A percentile compares a stretch with the other conserved stretches of the same genome.
Conservation (phyloP, 148 eudicot species). For the Dysphania ambrosioides region DNA sequence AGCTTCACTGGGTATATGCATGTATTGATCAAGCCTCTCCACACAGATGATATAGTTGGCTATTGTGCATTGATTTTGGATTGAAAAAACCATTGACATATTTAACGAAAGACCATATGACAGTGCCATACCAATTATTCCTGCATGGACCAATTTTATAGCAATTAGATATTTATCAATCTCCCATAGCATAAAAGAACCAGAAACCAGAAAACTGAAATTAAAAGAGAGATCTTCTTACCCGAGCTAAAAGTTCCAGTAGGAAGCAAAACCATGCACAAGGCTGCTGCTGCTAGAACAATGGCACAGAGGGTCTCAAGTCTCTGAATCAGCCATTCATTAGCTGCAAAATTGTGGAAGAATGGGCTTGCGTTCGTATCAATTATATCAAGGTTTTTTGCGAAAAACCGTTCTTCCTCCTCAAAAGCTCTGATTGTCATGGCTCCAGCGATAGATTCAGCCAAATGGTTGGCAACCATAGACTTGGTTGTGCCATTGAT, state of each 20-base stretch:
- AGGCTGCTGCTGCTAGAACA: slow-evolving; percentile 75
- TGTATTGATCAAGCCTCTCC: slow-evolving; percentile 85
- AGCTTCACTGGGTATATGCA: slow-evolving; percentile 87
- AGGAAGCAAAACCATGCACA: slow-evolving; percentile 96
- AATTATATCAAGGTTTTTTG: slow-evolving; percentile 64
- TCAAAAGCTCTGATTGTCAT: slow-evolving; percentile 83
- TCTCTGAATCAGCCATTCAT: slow-evolving; percentile 89
- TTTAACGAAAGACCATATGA: slow-evolving; percentile 90
- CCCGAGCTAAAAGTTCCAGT: slow-evolving; percentile 88
- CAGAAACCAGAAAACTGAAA: too few relatives aligned
- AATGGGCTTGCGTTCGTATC: slow-evolving; percentile 82
- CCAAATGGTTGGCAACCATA: slow-evolving; percentile 82
- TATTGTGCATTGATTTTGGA: slow-evolving; percentile 70
- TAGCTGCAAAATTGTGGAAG: slow-evolving; percentile 85
- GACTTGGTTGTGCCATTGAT: slow-evolving; percentile 95
- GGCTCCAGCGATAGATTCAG: slow-evolving; percentile 83
- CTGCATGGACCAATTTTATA: slow-evolving; percentile 36
- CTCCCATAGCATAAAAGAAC: background rate
- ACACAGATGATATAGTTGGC: slow-evolving; percentile 85
- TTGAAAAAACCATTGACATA: slow-evolving; percentile 60
- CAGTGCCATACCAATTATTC: slow-evolving; percentile 88
- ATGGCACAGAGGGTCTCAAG: slow-evolving; percentile 71
- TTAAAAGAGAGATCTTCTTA: slow-evolving; percentile 22
- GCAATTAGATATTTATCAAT: background rate
- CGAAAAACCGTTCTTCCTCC: slow-evolving; percentile 81